Evolutionary conservation across 202 grass and related monocot species (phyloP).

Genomic region (Schoenoplectus tabernaemontani): DNA sequence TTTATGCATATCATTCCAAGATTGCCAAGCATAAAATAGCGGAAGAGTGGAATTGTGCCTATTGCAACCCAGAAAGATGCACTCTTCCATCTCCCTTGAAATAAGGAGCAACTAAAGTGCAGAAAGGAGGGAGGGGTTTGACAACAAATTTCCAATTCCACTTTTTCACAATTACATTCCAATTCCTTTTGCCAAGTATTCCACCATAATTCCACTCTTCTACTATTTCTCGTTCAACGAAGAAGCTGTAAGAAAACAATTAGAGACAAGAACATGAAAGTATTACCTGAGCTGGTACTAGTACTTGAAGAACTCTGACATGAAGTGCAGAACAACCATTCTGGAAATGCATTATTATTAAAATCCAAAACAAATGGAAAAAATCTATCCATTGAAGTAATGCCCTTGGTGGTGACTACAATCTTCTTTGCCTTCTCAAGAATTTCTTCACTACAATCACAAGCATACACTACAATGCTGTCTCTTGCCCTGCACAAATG

Average conservation of each 20-base stretch:
- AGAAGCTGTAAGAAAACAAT: slow-evolving; percentile 10
- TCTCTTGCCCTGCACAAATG: slow-evolving; percentile 53
- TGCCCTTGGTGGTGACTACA: slow-evolving; percentile 31
- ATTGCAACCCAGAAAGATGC: no score
- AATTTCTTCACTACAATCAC: slow-evolving; percentile 90
- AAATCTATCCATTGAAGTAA: slow-evolving; percentile 42
- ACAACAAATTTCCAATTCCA: neutral
- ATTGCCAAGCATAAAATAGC: neutral
- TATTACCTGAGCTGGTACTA: slow-evolving; percentile 26
- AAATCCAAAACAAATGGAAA: slow-evolving; percentile 68
- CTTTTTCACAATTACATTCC: no score
- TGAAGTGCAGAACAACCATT: slow-evolving; percentile 68
- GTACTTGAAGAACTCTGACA: slow-evolving; percentile 44
- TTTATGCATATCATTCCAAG: neutral
- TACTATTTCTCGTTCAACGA: neutral
- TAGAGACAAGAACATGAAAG: slow-evolving; percentile 13
- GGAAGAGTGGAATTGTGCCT: neutral
- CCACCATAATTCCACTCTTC: neutral
- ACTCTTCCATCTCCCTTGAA: no score
- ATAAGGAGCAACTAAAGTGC: no score
- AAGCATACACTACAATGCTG: slow-evolving; percentile 59
- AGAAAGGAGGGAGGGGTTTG: no score
- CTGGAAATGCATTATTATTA: slow-evolving; percentile 51
- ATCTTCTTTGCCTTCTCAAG: slow-evolving; percentile 69
- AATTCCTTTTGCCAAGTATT: neutral